phyloP scores from a whole-genome alignment of 371 early-diverging fungal species.

The Lichtheimia corymbifera region DNA sequence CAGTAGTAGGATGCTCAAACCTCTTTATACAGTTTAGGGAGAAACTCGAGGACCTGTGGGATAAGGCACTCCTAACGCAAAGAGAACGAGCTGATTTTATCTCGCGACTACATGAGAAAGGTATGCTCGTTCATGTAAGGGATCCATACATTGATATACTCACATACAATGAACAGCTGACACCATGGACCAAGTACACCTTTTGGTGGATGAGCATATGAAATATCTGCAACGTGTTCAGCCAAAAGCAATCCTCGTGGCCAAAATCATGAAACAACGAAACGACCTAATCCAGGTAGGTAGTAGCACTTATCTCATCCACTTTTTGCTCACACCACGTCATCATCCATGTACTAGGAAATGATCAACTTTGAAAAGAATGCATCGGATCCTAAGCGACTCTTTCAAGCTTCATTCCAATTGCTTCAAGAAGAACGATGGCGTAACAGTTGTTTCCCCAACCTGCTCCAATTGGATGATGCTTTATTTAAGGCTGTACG shows the following conservation, averaged over 20 bases:
- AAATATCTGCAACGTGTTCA: constrained; percentile 45
- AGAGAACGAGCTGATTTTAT: constrained; percentile 48
- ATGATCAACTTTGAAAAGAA: constrained; percentile 88
- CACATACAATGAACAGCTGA: constrained; percentile 26
- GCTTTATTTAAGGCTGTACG: constrained; percentile 58
- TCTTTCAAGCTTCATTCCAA: constrained; percentile 83
- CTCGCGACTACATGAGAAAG: constrained; percentile 38
- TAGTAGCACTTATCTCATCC: not conserved
- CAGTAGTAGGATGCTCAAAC: not conserved
- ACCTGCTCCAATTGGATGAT: constrained; percentile 75
- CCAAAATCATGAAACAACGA: constrained; percentile 57
- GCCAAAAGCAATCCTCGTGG: constrained; percentile 40
- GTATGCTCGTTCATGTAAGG: constrained; percentile 26
- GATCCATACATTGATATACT: not conserved
- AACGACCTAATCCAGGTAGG: constrained; percentile 60
- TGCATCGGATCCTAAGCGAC: constrained; percentile 83
- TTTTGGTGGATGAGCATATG: constrained; percentile 38
- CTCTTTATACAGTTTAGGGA: constrained; percentile 28
- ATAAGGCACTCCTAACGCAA: constrained; percentile 48
- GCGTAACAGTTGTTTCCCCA: constrained; percentile 83
- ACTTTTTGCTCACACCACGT: no score
- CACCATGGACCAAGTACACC: constrained; percentile 34
- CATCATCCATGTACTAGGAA: constrained; percentile 32
- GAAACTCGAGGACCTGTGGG: constrained; percentile 39
- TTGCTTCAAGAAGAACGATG: constrained; percentile 87